phyloP scores from a whole-genome alignment of 2,329 filamentous ascomycete genomes.

The Penicillium freii region DNA sequence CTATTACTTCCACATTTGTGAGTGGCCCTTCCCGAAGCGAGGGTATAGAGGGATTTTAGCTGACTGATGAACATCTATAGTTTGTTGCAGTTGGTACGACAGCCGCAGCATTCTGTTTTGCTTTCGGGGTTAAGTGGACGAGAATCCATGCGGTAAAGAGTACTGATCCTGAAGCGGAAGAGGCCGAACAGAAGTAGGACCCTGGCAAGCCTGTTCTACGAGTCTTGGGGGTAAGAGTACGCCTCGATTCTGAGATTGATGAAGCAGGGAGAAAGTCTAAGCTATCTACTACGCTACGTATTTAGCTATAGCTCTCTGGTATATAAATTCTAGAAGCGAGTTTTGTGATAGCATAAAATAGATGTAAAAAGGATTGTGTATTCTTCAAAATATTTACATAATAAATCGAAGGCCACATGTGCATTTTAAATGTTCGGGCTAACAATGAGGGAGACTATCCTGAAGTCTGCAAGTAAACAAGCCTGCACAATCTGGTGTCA shows the following conservation, averaged over 20 bases:
- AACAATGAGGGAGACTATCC: no score
- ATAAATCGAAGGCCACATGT: neutral
- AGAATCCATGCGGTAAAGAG: neutral
- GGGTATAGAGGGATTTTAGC: neutral
- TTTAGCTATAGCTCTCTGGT: neutral
- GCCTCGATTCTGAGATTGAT: neutral
- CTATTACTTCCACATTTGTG: neutral
- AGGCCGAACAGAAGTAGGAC: neutral
- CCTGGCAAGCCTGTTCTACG: neutral
- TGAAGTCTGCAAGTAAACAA: no score
- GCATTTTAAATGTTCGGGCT: neutral
- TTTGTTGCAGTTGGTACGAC: neutral
- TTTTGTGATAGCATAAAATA: neutral
- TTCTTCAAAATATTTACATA: neutral
- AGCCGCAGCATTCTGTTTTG: neutral
- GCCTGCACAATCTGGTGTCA: no score
- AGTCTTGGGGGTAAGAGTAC: neutral
- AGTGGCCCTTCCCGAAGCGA: neutral
- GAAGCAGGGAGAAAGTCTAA: neutral
- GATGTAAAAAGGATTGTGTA: no score
- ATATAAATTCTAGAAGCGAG: neutral
- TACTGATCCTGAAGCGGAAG: neutral
- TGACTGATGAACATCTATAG: neutral
- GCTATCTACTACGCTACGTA: neutral
- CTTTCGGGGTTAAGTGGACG: neutral